These are phyloP conservation scores for Friedmanniomyces simplex DNA, from an alignment of 495 filamentous ascomycete genomes.

Conservation along the genomic window DNA sequence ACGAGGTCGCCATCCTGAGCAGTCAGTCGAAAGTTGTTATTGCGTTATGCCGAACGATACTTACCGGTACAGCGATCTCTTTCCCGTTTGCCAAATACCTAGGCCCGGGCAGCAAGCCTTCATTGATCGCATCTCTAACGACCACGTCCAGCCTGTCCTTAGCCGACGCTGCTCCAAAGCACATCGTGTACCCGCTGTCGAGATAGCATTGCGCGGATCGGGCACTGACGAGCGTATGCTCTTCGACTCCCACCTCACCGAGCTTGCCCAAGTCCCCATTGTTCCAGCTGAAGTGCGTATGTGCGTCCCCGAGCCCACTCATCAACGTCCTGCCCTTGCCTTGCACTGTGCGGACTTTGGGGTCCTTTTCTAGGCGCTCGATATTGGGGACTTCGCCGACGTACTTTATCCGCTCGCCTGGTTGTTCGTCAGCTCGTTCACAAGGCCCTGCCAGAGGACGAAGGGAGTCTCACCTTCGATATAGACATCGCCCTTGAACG, in stretches of 20 bases:
- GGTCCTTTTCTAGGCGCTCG: conserved; percentile 27
- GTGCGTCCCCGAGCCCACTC: conserved; percentile 40
- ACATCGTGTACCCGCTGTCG: conserved; percentile 40
- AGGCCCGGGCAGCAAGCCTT: conserved; percentile 43
- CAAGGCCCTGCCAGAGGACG: background rate
- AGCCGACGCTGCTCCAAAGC: conserved; percentile 42
- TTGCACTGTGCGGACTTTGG: conserved; percentile 32
- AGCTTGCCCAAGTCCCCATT: conserved; percentile 33
- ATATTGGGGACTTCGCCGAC: conserved; percentile 35
- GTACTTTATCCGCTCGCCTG: conserved; percentile 32
- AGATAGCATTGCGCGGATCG: conserved; percentile 36
- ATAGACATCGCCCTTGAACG: conserved; percentile 41
- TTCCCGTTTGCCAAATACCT: conserved; percentile 40
- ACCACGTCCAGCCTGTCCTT: conserved; percentile 41
- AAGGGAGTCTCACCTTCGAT: conserved; percentile 26
- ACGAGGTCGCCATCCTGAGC: conserved; percentile 35
- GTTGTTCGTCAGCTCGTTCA: background rate
- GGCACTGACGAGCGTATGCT: conserved; percentile 40
- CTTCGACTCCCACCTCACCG: conserved; percentile 36
- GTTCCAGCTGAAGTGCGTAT: conserved; percentile 45
- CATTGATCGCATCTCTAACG: conserved; percentile 46
- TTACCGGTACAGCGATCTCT: conserved; percentile 36
- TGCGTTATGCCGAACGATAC: background rate
- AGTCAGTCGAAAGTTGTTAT: background rate
- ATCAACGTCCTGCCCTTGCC: conserved; percentile 39